These are phyloP conservation scores for Citrus trifoliata DNA, from an alignment of 345 rosid species.

Conservation along the genomic window DNA sequence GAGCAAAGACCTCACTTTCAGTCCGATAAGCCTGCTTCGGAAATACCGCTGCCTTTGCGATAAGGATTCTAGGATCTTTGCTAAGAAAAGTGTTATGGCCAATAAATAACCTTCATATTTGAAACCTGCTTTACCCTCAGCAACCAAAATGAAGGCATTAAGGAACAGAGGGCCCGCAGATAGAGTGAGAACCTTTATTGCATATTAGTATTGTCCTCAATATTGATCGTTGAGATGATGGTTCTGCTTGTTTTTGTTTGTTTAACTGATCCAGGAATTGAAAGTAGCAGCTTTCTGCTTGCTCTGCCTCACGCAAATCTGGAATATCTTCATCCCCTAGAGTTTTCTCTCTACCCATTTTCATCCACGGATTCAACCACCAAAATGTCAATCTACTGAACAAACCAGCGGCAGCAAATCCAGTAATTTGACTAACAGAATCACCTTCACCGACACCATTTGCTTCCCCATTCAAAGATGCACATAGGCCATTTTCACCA, in stretches of 20 bases:
- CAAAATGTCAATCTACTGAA: conserved; percentile 67
- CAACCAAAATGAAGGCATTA: conserved; percentile 85
- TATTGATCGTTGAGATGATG: conserved; percentile 45
- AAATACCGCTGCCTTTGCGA: conserved; percentile 94
- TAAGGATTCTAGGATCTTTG: conserved; percentile 72
- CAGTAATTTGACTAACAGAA: conserved; percentile 29
- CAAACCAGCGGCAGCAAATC: conserved; percentile 63
- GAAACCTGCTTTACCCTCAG: conserved; percentile 67
- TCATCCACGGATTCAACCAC: conserved; percentile 85
- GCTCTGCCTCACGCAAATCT: conserved; percentile 48
- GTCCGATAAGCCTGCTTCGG: conserved; percentile 72
- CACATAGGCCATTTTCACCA: conserved; percentile 40
- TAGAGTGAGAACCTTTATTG: conserved; percentile 61
- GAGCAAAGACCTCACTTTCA: conserved; percentile 72
- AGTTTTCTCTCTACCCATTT: conserved; percentile 59
- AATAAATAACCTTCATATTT: conserved; percentile 73
- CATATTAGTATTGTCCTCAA: conserved; percentile 56
- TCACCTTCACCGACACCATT: conserved; percentile 24
- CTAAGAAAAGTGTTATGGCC: conserved; percentile 55
- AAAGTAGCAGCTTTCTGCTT: conserved; percentile 69
- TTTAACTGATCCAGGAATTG: conserved; percentile 48
- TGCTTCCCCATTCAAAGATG: conserved; percentile 48
- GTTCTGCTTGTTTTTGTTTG: conserved; percentile 42
- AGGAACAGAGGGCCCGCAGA: conserved; percentile 86
- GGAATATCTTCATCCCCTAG: conserved; percentile 76